Evolutionary conservation across 2,329 filamentous ascomycete genomes (phyloP), one percentile per base, ranked within the genome.

Genomic region (Botryotinia convoluta): DNA sequence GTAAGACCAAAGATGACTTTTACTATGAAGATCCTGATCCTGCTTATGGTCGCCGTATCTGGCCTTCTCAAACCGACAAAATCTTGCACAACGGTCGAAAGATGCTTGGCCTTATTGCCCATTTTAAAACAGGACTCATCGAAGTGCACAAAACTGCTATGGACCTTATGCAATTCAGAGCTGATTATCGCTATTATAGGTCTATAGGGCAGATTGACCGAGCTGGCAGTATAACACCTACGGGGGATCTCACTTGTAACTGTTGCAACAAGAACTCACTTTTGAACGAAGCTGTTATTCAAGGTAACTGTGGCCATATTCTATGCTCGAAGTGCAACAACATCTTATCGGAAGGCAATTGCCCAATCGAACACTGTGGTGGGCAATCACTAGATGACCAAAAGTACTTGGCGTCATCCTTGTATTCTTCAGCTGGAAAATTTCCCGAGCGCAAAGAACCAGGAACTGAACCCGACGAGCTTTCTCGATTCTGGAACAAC

Each of bases 121-220:
- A 67, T 20, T 39, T 35, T 18, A 37, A 26, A 7, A 67, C 4
- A n/a, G 45, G 14, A 9, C 45, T 67, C 45, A 54, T 48, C 35
- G 45, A 54, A 29, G 3, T 67, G 5, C 45, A 67, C 32, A 67
- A 54, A n/a, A 39, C 64, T 22, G 16, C 45, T 14, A 39, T 39
- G 45, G 26, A 37, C 26, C 32, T 67, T 29, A 20, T 39, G 4
- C 45, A 67, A 26, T 39, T 8, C 35, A 54, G 64, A 20, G 32
- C 35, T 20, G 64, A 67, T n/a, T 54, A 67, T 39, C 64, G 64
- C n/a, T 67, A 67, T n/a, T 67, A 22, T 18, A 54, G 32, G 8
- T 26, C 64, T 39, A 45, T 67, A 2, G 16, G 48, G 26, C 8
- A 67, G 26, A 67, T 67, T 39, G 45, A 67, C 8, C 64, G 12